Evolutionary conservation across 139 green algal genomes (phyloP).

Genomic region (Prasinococcaceae sp.): DNA sequence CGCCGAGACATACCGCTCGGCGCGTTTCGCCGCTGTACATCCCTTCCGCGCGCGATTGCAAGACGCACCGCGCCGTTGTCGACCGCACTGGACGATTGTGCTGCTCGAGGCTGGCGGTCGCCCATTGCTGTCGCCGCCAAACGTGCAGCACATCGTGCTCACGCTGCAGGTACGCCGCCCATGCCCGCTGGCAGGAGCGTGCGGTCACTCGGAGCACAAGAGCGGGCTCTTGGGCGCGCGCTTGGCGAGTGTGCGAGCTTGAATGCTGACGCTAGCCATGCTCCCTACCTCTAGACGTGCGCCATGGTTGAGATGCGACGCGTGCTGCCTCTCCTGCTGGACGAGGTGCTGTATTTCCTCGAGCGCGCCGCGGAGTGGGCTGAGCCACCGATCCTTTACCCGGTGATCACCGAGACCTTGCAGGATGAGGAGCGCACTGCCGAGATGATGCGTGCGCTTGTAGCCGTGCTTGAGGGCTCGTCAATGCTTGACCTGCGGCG

Average conservation of each 20-base stretch:
- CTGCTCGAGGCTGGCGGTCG: conserved; percentile 10
- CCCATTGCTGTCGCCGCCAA: conserved; percentile 16
- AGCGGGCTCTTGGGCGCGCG: too few species aligned
- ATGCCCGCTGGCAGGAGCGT: too few species aligned
- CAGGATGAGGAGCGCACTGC: too few species aligned
- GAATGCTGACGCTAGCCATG: too few species aligned
- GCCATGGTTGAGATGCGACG: conserved; percentile 16
- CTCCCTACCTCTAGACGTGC: too few species aligned
- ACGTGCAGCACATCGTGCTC: conserved; percentile 14
- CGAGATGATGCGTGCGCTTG: too few species aligned
- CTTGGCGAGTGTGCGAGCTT: too few species aligned
- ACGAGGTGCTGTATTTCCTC: conserved; percentile 13
- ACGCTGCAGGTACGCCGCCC: conserved; percentile 13
- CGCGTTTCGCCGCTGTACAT: neutral
- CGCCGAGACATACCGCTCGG: conserved; percentile 9
- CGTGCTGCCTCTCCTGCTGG: conserved; percentile 6
- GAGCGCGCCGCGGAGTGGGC: neutral
- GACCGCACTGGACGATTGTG: too few species aligned
- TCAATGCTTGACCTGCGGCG: too few species aligned
- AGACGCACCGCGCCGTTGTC: neutral
- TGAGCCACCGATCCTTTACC: conserved; percentile 1
- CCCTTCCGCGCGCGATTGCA: neutral
- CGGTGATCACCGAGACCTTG: too few species aligned
- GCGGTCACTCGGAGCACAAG: too few species aligned
- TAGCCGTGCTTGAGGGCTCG: too few species aligned